These are phyloP conservation scores for Leptographium radiaticola DNA, from an alignment of 2,329 filamentous ascomycete genomes.

Conservation along the genomic window DNA sequence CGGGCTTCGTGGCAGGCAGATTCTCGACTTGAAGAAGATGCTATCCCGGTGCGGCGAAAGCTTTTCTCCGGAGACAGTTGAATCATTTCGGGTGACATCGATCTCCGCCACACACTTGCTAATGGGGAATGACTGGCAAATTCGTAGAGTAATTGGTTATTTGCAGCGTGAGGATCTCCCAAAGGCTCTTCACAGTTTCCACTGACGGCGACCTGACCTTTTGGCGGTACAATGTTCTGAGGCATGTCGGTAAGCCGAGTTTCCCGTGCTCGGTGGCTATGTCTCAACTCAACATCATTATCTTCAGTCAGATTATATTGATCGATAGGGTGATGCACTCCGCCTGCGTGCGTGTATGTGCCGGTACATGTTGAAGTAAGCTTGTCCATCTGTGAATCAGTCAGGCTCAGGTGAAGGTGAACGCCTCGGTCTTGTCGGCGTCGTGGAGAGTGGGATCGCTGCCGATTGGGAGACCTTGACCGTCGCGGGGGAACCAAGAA, in stretches of 20 bases:
- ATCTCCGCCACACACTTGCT: not conserved
- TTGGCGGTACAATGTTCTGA: not conserved
- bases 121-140: no score
- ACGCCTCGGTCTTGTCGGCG: slow-evolving; percentile 24
- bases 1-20: not conserved
- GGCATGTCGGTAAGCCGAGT: no score
- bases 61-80: not conserved
- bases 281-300: not conserved
- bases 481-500: slow-evolving; percentile 19
- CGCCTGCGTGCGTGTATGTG: no score
- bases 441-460: slow-evolving; percentile 22
- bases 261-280: no score
- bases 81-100: not conserved
- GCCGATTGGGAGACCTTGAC: not conserved
- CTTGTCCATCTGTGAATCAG: slow-evolving; percentile 34
- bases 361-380: slow-evolving; percentile 25
- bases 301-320: slow-evolving; percentile 1
- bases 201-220: not conserved
- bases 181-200: no score
- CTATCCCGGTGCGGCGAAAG: not conserved
- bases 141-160: not conserved
- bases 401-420: slow-evolving; percentile 34
- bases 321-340: not conserved
- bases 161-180: not conserved
- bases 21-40: not conserved